Base-by-base conservation (phyloP, 768 basidiomycete species). In the Pleurotus tuber-regium region DNA sequence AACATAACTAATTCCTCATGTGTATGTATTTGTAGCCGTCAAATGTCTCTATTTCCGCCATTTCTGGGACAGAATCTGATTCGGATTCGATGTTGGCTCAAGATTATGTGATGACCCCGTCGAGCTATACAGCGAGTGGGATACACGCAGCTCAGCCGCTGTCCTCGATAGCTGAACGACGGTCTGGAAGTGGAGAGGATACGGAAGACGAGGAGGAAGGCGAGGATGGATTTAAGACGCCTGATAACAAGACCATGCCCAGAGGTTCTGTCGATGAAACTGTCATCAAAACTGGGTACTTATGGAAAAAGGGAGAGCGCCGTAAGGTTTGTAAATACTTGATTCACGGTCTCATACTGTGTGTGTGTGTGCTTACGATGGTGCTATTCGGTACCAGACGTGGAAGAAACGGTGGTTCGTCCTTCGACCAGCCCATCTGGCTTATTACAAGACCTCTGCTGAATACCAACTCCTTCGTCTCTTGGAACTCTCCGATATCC, bases 381-480 rank as follows among this genome's bases (percentile, higher is more conserved):
- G n/a, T n/a, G n/a, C n/a, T n/a, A n/a, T n/a, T n/a, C n/a, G n/a
- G n/a, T n/a, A 48, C n/a, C 63, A 96, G 94, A 93, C 89, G 1
- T 99, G 97, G 97, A 98, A 98, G 79, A 95, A 94, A 70, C 82
- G 95, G 18, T 98, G 96, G 96, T 98, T 98, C 60, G 97, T 99
- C 1, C 72, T 99, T 53, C 83, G 96, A 14, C 83, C 92, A 0
- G 89, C 88, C 2, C 92, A 97, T 67, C 73, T 99, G 43, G 93
- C 93, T 3, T 98, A 96, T 70, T 98, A 98, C 82, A 98, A 98
- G 75, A 92, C 82, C 42, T 86, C 89, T 26, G 89, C 90, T 51
- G 96, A 99, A 69, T 98, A 98, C 72, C 79, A 95, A 67, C 81
- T 98, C 2, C 84, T 93, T 23, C 85, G 89, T 16, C 81, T 97